Conservation (phyloP, 129 eudicot species). For the Chrysanthemum seticuspe region DNA sequence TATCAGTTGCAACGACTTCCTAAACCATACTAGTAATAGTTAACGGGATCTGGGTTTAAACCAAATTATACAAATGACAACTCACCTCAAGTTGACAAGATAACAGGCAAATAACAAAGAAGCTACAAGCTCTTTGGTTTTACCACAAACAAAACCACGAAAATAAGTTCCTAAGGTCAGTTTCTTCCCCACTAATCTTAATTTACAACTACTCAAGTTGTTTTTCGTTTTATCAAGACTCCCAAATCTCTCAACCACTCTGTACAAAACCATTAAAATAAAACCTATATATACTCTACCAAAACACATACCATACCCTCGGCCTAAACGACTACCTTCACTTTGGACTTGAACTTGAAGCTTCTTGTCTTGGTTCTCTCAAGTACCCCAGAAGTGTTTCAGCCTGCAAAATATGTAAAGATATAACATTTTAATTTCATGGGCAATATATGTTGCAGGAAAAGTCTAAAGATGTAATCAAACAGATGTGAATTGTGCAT, state of each 20-base stretch:
- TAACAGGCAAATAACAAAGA: conserved; percentile 24
- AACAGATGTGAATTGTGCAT: no score
- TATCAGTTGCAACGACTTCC: background rate
- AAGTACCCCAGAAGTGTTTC: conserved; percentile 70
- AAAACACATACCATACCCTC: conserved; percentile 24
- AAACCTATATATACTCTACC: conserved; percentile 45
- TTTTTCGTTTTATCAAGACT: conserved; percentile 25
- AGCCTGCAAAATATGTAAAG: conserved; percentile 50
- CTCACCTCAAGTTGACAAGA: conserved; percentile 31
- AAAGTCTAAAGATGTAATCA: background rate
- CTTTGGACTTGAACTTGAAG: conserved; percentile 72
- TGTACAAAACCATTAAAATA: conserved; percentile 55
- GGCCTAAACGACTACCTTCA: conserved; percentile 23
- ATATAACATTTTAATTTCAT: background rate
- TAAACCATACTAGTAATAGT: background rate
- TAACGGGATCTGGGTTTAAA: background rate
- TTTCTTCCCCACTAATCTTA: conserved; percentile 33
- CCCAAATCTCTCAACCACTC: conserved; percentile 48
- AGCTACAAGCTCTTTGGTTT: conserved; percentile 22
- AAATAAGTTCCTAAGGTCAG: conserved; percentile 41
- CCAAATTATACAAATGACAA: conserved; percentile 29
- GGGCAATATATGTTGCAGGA: background rate
- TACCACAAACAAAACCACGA: conserved; percentile 31
- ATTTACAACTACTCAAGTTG: conserved; percentile 27
- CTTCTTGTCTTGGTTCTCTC: conserved; percentile 91